A percentile compares a stretch with the other conserved stretches of the same genome.
Evolutionary conservation across 192 early-diverging fungal species (phyloP).

Genomic region (Backusella morwellensis): DNA sequence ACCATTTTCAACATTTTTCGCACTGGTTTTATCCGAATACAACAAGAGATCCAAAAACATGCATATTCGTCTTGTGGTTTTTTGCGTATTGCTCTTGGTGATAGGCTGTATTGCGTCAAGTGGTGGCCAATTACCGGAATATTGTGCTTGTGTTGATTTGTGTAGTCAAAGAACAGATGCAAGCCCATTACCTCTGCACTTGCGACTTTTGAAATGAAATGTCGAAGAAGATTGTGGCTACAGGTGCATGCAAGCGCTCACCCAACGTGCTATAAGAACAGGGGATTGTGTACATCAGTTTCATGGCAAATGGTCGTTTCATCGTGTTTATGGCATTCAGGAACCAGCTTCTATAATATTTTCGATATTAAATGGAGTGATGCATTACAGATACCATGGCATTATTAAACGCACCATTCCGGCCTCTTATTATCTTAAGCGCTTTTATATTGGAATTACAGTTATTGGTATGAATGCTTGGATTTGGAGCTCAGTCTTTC

Average conservation of each 20-base stretch:
- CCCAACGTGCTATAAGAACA: slow-evolving; percentile 40
- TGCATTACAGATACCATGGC: slow-evolving; percentile 64
- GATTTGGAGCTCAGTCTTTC: slow-evolving; percentile 92
- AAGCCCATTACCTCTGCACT: slow-evolving; percentile 7
- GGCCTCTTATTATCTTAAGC: slow-evolving; percentile 54
- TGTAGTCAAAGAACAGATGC: not conserved
- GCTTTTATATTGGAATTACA: slow-evolving; percentile 56
- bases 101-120: not conserved
- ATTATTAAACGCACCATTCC: slow-evolving; percentile 45
- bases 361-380: slow-evolving; percentile 79
- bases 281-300: slow-evolving; percentile 72
- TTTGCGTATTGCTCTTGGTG: not conserved
- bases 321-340: slow-evolving; percentile 82
- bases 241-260: slow-evolving; percentile 81
- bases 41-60: not conserved
- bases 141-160: not conserved
- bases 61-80: not conserved
- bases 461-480: slow-evolving; percentile 72
- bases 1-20: no score
- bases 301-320: slow-evolving; percentile 98
- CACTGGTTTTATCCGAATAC: no score
- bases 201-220: slow-evolving; percentile 70
- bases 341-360: slow-evolving; percentile 96
- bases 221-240: slow-evolving; percentile 86
- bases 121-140: slow-evolving; percentile 2